phyloP scores from a whole-genome alignment of 2,329 filamentous ascomycete species.

The Chaetomiaceae sp. region DNA sequence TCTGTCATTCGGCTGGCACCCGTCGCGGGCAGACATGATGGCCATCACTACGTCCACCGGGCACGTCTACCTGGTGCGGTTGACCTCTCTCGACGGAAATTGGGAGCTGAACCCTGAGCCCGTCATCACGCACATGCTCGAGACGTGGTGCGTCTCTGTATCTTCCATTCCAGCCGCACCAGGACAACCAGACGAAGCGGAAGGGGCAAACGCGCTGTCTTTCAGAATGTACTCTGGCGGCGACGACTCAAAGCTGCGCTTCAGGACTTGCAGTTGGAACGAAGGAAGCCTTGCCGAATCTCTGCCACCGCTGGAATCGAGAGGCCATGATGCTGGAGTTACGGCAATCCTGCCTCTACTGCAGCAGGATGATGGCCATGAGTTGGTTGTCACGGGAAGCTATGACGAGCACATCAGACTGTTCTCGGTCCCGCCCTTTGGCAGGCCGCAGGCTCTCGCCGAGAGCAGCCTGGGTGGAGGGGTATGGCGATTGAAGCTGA shows the following conservation, averaged over 20 bases:
- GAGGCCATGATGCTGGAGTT: constrained; percentile 70
- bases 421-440: constrained; percentile 45
- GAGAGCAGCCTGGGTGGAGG: constrained; percentile 69
- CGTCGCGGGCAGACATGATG: constrained; percentile 48
- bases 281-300: constrained; percentile 5
- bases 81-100: constrained; percentile 41
- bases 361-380: constrained; percentile 37
- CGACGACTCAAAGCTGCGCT: constrained; percentile 64
- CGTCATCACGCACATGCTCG: constrained; percentile 50
- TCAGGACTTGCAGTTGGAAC: constrained; percentile 32
- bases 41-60: constrained; percentile 69
- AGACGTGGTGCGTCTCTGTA: constrained; percentile 72
- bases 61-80: constrained; percentile 51
- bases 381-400: constrained; percentile 74
- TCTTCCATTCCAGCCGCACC: constrained; percentile 27
- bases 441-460: constrained; percentile 49
- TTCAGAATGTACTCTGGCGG: constrained; percentile 63
- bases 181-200: constrained; percentile 3
- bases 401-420: constrained; percentile 84
- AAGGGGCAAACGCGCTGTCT: constrained; percentile 21
- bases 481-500: constrained; percentile 77
- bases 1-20: constrained; percentile 71
- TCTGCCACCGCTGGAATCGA: constrained; percentile 25
- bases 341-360: constrained; percentile 76
- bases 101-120: constrained; percentile 32